Percentiles rank a stretch among this genome's conserved stretches.
These are phyloP conservation scores for Aspergillus neotritici DNA, from an alignment of 2,329 filamentous ascomycete species.

Conservation along the genomic window DNA sequence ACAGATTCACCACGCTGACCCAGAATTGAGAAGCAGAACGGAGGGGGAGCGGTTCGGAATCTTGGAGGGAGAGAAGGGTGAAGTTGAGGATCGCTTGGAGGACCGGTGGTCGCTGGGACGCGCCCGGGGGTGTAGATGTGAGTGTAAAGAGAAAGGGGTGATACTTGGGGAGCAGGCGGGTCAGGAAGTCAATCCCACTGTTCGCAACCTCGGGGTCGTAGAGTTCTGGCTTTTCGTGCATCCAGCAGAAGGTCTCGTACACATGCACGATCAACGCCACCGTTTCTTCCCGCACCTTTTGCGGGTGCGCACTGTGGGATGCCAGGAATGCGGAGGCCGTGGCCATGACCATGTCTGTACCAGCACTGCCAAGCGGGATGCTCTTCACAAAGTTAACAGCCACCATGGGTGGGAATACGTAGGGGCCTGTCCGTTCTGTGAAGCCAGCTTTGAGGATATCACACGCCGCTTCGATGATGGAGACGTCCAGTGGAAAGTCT, in stretches of 20 bases:
- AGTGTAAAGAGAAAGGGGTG: constrained; percentile 34
- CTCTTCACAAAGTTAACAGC: constrained; percentile 39
- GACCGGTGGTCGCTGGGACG: constrained; percentile 21
- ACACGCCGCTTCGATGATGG: constrained; percentile 42
- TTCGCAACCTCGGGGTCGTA: constrained; percentile 41
- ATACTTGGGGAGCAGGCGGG: constrained; percentile 40
- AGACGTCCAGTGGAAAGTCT: constrained; percentile 35
- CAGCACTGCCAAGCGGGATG: constrained; percentile 35
- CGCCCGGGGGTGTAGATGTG: constrained; percentile 18
- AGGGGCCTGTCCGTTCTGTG: constrained; percentile 40
- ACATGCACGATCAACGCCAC: constrained; percentile 36
- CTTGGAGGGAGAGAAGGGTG: constrained; percentile 36
- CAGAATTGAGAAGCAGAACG: constrained; percentile 43
- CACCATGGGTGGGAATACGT: constrained; percentile 39
- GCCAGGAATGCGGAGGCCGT: constrained; percentile 44
- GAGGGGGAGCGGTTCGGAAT: constrained; percentile 43
- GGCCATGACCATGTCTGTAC: constrained; percentile 41
- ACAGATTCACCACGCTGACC: constrained; percentile 35
- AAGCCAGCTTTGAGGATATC: constrained; percentile 44
- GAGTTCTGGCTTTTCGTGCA: constrained; percentile 29
- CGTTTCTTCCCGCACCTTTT: constrained; percentile 30
- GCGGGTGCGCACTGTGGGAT: constrained; percentile 34
- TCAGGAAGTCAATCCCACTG: constrained; percentile 42
- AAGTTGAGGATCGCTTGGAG: constrained; percentile 36
- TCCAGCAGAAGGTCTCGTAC: constrained; percentile 34